phyloP scores from a whole-genome alignment of 2,329 filamentous ascomycete species.

The Aspergillus tubingensis region DNA sequence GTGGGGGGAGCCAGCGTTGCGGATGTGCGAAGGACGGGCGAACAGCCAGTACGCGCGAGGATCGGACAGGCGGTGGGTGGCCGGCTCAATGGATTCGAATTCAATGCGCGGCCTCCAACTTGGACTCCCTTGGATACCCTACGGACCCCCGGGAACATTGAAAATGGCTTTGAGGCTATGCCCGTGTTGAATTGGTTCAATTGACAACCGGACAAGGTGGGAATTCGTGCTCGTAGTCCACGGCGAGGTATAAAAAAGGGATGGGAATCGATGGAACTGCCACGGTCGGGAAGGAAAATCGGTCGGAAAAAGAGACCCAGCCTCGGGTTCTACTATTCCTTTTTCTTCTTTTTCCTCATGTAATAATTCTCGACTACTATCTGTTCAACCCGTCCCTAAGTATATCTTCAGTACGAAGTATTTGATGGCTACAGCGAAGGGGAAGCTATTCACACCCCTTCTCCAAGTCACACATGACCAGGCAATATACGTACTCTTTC shows the following conservation, averaged over 20 bases:
- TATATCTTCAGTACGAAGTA: too few species aligned
- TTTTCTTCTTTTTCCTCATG: slow-evolving; percentile 4
- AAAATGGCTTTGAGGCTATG: background rate
- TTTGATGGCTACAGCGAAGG: background rate
- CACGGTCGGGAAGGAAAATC: slow-evolving; percentile 8
- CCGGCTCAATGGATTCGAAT: slow-evolving; percentile 35
- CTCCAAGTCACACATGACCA: background rate
- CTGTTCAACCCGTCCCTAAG: too few species aligned
- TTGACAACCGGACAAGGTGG: background rate
- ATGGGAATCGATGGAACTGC: background rate
- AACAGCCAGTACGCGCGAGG: slow-evolving; percentile 24
- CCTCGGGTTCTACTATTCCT: slow-evolving; percentile 1
- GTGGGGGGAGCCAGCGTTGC: slow-evolving; percentile 47
- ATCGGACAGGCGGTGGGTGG: slow-evolving; percentile 39
- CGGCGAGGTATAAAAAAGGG: background rate
- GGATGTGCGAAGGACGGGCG: slow-evolving; percentile 36
- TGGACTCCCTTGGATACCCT: slow-evolving; percentile 6
- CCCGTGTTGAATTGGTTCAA: background rate
- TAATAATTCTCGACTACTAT: background rate
- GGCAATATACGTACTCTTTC: background rate
- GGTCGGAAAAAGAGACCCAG: slow-evolving; percentile 2
- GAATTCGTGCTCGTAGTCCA: background rate
- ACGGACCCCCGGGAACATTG: slow-evolving; percentile 8
- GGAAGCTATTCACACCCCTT: background rate
- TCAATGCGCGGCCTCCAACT: slow-evolving; percentile 8